A percentile compares a stretch with the other conserved stretches of the same genome.
Conservation (phyloP, 352 stramenopile genomes). For the Ochromonadaceae sp. region DNA sequence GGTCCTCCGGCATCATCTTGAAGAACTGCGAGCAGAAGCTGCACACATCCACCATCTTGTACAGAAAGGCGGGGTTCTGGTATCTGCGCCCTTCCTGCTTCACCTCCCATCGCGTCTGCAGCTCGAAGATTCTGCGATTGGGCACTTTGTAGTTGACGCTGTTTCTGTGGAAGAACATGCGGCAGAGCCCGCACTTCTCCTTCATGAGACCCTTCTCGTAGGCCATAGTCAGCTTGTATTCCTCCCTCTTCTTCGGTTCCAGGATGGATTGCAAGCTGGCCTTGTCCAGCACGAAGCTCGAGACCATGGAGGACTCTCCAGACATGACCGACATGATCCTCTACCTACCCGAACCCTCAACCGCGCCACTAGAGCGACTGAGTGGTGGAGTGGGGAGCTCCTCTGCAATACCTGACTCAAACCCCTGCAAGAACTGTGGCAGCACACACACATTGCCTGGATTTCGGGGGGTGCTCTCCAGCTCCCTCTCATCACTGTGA, state of each 20-base stretch:
- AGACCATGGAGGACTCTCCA: too few species aligned
- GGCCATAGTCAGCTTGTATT: neutral
- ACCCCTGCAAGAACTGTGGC: too few species aligned
- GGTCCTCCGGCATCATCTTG: neutral
- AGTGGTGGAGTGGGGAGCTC: too few species aligned
- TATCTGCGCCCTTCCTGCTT: neutral
- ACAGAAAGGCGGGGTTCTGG: neutral
- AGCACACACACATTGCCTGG: too few species aligned
- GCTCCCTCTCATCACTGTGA: too few species aligned
- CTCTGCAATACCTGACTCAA: too few species aligned
- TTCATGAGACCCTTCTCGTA: neutral
- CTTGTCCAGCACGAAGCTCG: too few species aligned
- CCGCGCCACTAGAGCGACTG: too few species aligned
- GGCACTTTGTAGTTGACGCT: slow-evolving; percentile 14
- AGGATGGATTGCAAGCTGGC: too few species aligned
- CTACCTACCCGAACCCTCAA: too few species aligned
- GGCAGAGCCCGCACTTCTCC: slow-evolving; percentile 3
- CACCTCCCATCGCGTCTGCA: neutral
- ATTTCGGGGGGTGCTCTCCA: too few species aligned
- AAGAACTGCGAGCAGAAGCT: slow-evolving; percentile 16
- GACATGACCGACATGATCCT: too few species aligned
- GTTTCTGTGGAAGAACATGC: neutral
- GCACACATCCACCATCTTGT: neutral
- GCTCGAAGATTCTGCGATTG: slow-evolving; percentile 9
- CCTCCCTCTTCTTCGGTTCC: neutral